These are phyloP conservation scores for Carpinus fangiana DNA, from an alignment of 306 rosid genomes.

Conservation along the genomic window DNA sequence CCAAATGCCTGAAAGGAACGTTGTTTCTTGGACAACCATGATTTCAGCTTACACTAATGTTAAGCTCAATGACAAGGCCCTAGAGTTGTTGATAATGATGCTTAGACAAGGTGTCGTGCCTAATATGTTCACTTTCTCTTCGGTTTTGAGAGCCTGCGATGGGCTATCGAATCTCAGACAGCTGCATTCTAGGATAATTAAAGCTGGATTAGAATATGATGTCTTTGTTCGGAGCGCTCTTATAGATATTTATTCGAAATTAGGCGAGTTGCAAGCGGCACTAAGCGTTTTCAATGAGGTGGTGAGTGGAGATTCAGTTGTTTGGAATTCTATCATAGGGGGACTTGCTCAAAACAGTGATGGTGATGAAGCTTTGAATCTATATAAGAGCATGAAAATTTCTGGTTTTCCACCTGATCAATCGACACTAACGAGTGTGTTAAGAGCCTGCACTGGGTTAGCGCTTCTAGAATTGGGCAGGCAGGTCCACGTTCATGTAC, in stretches of 20 bases:
- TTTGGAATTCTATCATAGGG: constrained; percentile 84
- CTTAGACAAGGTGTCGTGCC: constrained; percentile 77
- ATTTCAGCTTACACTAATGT: constrained; percentile 65
- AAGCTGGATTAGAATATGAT: constrained; percentile 82
- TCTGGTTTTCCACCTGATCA: constrained; percentile 57
- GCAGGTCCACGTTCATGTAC: constrained; percentile 70
- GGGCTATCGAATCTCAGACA: constrained; percentile 51
- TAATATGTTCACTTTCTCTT: constrained; percentile 80
- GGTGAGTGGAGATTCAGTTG: constrained; percentile 66
- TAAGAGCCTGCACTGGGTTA: constrained; percentile 76
- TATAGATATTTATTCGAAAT: constrained; percentile 68
- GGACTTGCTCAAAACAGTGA: constrained; percentile 85
- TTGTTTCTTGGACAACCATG: constrained; percentile 81
- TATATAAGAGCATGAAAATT: constrained; percentile 72
- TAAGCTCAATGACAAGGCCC: constrained; percentile 52
- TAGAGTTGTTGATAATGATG: constrained; percentile 60
- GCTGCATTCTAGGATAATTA: constrained; percentile 61
- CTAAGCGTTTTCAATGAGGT: constrained; percentile 62
- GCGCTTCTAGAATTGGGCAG: constrained; percentile 79
- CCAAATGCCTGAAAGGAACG: constrained; percentile 76
- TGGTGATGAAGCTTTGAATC: constrained; percentile 69
- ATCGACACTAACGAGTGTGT: constrained; percentile 69
- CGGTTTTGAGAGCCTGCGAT: constrained; percentile 76
- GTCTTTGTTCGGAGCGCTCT: constrained; percentile 77
- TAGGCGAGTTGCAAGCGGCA: constrained; percentile 63